A percentile compares a stretch with the other conserved stretches of the same genome.
Evolutionary conservation across 2,329 filamentous ascomycete species (phyloP).

Genomic region (Thielaviopsis punctulata): DNA sequence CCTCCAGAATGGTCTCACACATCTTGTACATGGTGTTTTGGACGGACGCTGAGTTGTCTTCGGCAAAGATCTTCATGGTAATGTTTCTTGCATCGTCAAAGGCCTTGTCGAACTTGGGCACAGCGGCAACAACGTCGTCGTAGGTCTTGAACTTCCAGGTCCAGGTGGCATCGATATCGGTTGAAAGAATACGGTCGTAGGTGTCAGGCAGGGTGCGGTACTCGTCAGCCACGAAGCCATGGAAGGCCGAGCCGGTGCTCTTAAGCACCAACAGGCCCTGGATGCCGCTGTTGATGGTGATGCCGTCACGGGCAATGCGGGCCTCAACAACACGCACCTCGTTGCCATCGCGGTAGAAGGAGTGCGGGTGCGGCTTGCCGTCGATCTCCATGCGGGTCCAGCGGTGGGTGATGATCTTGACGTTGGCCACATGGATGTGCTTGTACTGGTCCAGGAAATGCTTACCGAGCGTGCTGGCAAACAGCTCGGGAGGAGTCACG

Average conservation of each 20-base stretch:
- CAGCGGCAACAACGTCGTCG: conserved; percentile 46
- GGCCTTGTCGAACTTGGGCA: conserved; percentile 57
- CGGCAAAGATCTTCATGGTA: conserved; percentile 81
- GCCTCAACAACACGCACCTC: conserved; percentile 77
- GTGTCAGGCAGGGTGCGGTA: conserved; percentile 82
- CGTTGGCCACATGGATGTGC: conserved; percentile 73
- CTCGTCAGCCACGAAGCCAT: conserved; percentile 83
- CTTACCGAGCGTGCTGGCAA: conserved; percentile 63
- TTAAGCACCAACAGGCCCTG: conserved; percentile 77
- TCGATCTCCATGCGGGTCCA: conserved; percentile 83
- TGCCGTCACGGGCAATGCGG: conserved; percentile 48
- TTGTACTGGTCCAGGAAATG: conserved; percentile 81
- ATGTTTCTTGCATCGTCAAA: conserved; percentile 64
- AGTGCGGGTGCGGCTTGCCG: conserved; percentile 84
- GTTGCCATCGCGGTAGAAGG: conserved; percentile 75
- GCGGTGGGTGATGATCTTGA: conserved; percentile 68
- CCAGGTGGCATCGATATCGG: conserved; percentile 79
- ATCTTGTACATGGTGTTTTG: conserved; percentile 99
- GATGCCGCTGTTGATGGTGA: conserved; percentile 63
- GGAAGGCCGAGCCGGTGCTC: conserved; percentile 90
- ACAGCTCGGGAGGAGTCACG: conserved; percentile 84
- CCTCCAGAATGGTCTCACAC: conserved; percentile 68
- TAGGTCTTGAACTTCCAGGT: conserved; percentile 61
- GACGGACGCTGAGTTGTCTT: conserved; percentile 80
- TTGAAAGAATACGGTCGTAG: conserved; percentile 90